Evolutionary conservation across 345 rosid genomes (phyloP).

Genomic region (Salix dunnii): DNA sequence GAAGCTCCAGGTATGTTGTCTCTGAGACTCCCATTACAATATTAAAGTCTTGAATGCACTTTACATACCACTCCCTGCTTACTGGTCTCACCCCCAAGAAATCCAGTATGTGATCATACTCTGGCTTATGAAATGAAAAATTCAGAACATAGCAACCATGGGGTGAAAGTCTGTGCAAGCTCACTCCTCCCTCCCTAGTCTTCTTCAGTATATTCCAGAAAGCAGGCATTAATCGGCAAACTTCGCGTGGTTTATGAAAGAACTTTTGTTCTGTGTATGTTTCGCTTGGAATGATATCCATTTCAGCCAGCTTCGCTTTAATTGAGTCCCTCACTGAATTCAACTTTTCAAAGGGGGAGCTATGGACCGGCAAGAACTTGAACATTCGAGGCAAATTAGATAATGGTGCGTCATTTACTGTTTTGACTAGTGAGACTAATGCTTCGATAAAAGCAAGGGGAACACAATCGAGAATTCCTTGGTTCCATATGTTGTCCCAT

Average conservation of each 20-base stretch:
- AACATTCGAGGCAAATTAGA: too few relatives aligned
- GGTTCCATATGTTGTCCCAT: slow-evolving; percentile 64
- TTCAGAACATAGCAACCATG: slow-evolving; percentile 46
- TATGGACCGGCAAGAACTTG: slow-evolving; percentile 51
- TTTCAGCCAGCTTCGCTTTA: slow-evolving; percentile 28
- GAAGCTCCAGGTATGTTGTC: slow-evolving; percentile 44
- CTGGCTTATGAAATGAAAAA: slow-evolving; percentile 40
- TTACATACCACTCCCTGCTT: slow-evolving; percentile 50
- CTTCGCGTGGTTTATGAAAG: slow-evolving; percentile 56
- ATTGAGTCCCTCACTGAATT: slow-evolving; percentile 46
- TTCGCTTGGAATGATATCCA: slow-evolving; percentile 56
- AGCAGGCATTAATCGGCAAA: slow-evolving; percentile 51
- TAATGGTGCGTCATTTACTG: too few relatives aligned
- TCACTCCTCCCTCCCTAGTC: slow-evolving; percentile 44
- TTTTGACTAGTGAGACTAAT: too few relatives aligned
- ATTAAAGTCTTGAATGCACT: slow-evolving; percentile 53
- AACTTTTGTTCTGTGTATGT: slow-evolving; percentile 47
- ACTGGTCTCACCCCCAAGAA: slow-evolving; percentile 52
- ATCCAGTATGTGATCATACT: slow-evolving; percentile 35
- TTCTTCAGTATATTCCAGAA: slow-evolving; percentile 55
- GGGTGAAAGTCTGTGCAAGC: slow-evolving; percentile 57
- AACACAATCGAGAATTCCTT: slow-evolving; percentile 49
- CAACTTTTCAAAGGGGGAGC: slow-evolving; percentile 32
- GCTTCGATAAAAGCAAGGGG: background rate
- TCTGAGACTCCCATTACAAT: slow-evolving; percentile 43